phyloP scores from a whole-genome alignment of 208 protist species.

The Leishmania martiniquensis region DNA sequence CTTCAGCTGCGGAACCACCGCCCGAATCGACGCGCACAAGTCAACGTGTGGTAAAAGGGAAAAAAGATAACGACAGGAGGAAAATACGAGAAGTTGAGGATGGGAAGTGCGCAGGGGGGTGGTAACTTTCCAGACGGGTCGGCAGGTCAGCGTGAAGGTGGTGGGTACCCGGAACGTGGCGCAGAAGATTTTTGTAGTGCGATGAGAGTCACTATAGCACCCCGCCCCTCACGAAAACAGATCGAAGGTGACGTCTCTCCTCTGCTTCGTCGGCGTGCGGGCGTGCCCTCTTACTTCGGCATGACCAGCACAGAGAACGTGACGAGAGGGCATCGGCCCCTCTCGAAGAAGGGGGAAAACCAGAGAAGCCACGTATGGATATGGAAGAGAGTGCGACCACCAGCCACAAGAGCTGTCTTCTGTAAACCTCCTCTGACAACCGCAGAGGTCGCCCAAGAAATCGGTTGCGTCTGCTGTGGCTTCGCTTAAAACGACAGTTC shows the following conservation, averaged over 20 bases:
- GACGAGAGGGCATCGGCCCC: neutral
- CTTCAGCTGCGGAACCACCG: neutral
- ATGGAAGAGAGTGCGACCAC: neutral
- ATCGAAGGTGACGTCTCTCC: neutral
- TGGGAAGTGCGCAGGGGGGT: too few species aligned
- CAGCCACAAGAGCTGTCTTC: neutral
- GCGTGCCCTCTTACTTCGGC: neutral
- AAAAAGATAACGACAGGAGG: neutral
- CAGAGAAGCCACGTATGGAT: neutral
- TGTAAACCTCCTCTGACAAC: neutral
- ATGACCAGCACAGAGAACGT: neutral
- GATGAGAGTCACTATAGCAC: neutral
- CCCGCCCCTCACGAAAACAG: neutral
- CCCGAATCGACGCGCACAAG: neutral
- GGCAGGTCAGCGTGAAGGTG: neutral
- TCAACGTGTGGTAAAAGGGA: neutral
- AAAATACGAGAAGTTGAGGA: neutral
- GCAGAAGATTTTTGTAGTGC: neutral
- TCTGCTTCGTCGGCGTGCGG: neutral
- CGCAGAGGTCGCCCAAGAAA: neutral
- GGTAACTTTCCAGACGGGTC: too few species aligned
- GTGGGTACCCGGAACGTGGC: neutral
- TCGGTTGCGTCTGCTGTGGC: neutral
- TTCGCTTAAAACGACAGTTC: neutral
- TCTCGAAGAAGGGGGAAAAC: neutral